Base-by-base conservation (phyloP, 192 early-diverging fungal species). In the Coemansia sp. region DNA sequence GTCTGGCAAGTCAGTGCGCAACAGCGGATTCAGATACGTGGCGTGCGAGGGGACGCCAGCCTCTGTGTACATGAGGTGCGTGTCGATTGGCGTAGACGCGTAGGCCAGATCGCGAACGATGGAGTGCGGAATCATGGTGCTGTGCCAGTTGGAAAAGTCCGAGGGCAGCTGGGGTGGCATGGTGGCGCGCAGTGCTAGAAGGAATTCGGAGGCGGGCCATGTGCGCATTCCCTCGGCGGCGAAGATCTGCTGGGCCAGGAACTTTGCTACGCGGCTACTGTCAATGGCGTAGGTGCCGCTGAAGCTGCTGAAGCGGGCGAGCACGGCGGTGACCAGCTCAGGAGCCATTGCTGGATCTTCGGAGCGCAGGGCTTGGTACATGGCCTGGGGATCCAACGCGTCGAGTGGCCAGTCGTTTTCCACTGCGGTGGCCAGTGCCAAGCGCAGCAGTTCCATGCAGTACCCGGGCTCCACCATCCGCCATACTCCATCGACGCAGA, bases 181-280 rank as follows among this genome's bases (percentile, higher is more conserved):
- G 11, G 76, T 67, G 9, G 68, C 72, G 7, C 41, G 68, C 37
- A 77, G 57, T 3, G 80, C 76, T 9, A 36, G 10, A 2, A 72
- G 55, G 36, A 83, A 77, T 65, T 83, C 80, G 23, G 68, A 6
- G 31, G 63, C 72, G 0, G 71, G 71, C 80, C 80, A 83, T 13
- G 75, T 33, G 13, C 73, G 68, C 43, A 64, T 43, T 10, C 48
- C 60, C 50, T 74, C 72, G 9, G 69, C 59, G 2, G 59, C 67
- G 45, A 83, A 83, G 14, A 83, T 72, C 48, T 77, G 75, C 60
- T 71, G 65, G 34, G 80, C 80, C 39, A 83, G 56, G 61, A 60
- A 83, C 43, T 31, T 52, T 2, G 68, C 75, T 4, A 83, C 80
- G 11, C 66, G 56, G 2, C 8, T 13, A n/a, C 42, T 39, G 16